These are phyloP conservation scores for Puccinia polysora DNA, from an alignment of 1,284 basidiomycete species.

Conservation along the genomic window DNA sequence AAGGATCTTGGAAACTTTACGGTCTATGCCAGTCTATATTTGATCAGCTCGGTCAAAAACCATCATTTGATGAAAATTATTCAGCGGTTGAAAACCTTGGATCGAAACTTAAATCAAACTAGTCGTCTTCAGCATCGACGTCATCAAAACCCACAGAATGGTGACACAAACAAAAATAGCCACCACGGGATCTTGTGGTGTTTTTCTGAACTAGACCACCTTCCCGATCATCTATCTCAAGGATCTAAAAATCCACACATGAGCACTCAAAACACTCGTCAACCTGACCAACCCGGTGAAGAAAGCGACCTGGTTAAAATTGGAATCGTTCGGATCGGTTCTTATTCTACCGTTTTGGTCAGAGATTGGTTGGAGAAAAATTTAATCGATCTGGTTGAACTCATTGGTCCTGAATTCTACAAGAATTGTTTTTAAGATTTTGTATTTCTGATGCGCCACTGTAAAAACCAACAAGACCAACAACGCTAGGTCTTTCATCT, in stretches of 20 bases:
- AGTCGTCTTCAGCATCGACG: not conserved
- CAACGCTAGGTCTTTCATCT: too few relatives aligned
- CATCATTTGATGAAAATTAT: not conserved
- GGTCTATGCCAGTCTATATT: constrained; percentile 20
- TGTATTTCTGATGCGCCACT: not conserved
- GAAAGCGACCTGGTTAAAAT: too few relatives aligned
- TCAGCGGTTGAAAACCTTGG: too few relatives aligned
- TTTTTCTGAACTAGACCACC: constrained; percentile 9
- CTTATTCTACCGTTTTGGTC: not conserved
- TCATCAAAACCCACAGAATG: too few relatives aligned
- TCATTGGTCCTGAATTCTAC: constrained; percentile 34
- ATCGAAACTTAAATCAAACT: constrained; percentile 7
- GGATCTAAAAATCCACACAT: too few relatives aligned
- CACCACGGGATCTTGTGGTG: constrained; percentile 16
- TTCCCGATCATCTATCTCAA: too few relatives aligned
- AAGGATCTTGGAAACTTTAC: not conserved
- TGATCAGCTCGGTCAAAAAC: constrained; percentile 13
- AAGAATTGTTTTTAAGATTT: constrained; percentile 23
- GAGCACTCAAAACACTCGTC: too few relatives aligned
- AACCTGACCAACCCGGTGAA: too few relatives aligned
- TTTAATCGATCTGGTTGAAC: constrained; percentile 8
- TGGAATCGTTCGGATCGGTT: constrained; percentile 18
- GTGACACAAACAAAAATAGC: not conserved
- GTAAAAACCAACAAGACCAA: too few relatives aligned
- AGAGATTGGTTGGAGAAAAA: constrained; percentile 21